Conservation (phyloP, 1,284 basidiomycete species). For the Boletus chippewaensis region DNA sequence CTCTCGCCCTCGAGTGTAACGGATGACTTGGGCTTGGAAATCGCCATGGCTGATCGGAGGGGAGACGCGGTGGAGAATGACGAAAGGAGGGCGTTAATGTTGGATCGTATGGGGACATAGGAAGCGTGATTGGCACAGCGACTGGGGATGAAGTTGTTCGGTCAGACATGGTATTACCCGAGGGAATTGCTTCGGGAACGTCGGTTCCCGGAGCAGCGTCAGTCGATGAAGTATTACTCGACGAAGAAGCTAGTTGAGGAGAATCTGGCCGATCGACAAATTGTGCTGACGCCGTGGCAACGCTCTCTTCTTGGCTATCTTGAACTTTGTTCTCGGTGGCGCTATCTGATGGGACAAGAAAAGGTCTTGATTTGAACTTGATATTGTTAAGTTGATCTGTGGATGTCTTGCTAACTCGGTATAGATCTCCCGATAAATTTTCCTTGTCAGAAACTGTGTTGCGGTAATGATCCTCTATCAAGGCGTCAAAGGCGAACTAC, state of each 20-base stretch:
- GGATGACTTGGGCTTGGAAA: conserved; percentile 68
- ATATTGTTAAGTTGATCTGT: conserved; percentile 15
- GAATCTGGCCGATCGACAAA: conserved; percentile 17
- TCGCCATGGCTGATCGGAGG: conserved; percentile 70
- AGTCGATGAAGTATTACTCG: conserved; percentile 1
- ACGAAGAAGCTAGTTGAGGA: conserved; percentile 12
- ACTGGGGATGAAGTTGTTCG: conserved; percentile 18
- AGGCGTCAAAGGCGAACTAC: conserved; percentile 12
- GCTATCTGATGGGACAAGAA: conserved; percentile 21
- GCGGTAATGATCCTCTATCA: conserved; percentile 32
- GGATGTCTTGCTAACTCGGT: conserved; percentile 22
- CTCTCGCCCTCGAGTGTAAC: conserved; percentile 52
- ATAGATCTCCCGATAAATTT: conserved; percentile 31
- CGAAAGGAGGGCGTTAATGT: conserved; percentile 64
- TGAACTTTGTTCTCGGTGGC: conserved; percentile 10
- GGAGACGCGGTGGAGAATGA: conserved; percentile 62
- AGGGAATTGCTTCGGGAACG: not conserved
- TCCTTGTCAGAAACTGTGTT: conserved; percentile 28
- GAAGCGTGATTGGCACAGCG: conserved; percentile 32
- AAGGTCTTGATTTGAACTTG: conserved; percentile 20
- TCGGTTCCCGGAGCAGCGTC: conserved; percentile 3
- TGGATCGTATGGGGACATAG: conserved; percentile 67
- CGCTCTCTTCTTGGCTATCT: conserved; percentile 12
- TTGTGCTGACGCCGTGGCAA: conserved; percentile 2
- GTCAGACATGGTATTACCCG: conserved; percentile 8